Conservation (phyloP, 441 rosid genomes). For the Gossypium schwendimanii region DNA sequence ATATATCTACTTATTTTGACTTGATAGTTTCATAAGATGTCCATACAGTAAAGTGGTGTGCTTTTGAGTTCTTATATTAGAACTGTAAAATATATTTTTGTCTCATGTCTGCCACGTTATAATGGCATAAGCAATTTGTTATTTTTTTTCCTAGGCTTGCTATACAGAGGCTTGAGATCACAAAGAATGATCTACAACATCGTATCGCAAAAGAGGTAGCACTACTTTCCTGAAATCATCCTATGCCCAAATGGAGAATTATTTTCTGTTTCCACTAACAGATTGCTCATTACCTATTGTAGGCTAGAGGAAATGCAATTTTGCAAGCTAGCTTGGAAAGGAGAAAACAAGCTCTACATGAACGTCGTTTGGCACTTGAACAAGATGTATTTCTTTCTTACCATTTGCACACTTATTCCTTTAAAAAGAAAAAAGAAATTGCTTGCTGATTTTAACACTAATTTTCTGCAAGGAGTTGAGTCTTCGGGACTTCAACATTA, state of each 20-base stretch:
- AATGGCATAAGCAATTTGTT: constrained; percentile 14
- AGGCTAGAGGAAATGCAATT: constrained; percentile 98
- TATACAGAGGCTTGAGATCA: constrained; percentile 88
- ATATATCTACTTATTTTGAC: constrained; percentile 1
- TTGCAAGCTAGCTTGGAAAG: constrained; percentile 96
- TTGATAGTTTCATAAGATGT: neutral
- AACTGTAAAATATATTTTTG: neutral
- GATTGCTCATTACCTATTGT: constrained; percentile 21
- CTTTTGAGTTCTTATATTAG: neutral
- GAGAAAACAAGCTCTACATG: constrained; percentile 96
- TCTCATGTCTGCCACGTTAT: neutral
- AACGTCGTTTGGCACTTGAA: constrained; percentile 93
- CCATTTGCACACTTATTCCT: constrained; percentile 13
- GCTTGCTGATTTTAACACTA: neutral
- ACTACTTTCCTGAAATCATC: constrained; percentile 15
- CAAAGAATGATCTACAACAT: constrained; percentile 88
- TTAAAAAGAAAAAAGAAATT: neutral
- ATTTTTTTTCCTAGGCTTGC: constrained; percentile 62
- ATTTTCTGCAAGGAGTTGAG: neutral
- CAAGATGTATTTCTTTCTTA: constrained; percentile 67
- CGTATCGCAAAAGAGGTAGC: constrained; percentile 92
- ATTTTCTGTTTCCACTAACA: constrained; percentile 21
- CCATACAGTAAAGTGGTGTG: neutral
- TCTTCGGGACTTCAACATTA: neutral
- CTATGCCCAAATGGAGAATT: constrained; percentile 10